phyloP scores from a whole-genome alignment of 805 yeast species.

The Metschnikowia santaceciliae region DNA sequence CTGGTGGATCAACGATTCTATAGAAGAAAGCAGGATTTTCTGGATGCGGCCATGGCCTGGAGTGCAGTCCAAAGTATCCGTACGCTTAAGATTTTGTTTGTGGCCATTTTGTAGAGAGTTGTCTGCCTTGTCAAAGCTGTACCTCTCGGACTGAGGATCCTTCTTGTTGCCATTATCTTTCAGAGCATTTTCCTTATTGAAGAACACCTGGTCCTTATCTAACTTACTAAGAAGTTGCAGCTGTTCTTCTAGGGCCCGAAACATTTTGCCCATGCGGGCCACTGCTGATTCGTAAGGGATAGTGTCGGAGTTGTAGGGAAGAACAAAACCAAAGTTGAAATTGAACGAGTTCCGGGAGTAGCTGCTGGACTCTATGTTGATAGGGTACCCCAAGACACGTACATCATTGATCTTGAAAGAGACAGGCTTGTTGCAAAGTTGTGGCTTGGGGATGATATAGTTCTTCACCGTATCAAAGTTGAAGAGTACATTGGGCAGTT shows the following conservation, averaged over 20 bases:
- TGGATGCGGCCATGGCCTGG: constrained; percentile 37
- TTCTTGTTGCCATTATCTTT: neutral
- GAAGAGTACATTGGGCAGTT: constrained; percentile 35
- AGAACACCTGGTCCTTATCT: constrained; percentile 39
- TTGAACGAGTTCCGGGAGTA: constrained; percentile 90
- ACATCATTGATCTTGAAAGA: constrained; percentile 67
- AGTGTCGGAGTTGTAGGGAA: constrained; percentile 75
- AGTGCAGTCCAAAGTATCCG: constrained; percentile 12
- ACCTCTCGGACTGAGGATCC: constrained; percentile 3
- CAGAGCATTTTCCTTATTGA: constrained; percentile 8
- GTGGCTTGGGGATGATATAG: constrained; percentile 91
- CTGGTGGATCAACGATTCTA: constrained; percentile 80
- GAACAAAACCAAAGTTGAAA: constrained; percentile 90
- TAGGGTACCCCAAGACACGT: constrained; percentile 84
- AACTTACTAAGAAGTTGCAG: constrained; percentile 62
- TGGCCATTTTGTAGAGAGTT: neutral
- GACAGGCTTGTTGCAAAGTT: constrained; percentile 76
- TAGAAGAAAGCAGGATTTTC: constrained; percentile 36
- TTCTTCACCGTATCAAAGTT: constrained; percentile 84
- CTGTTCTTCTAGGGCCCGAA: constrained; percentile 87
- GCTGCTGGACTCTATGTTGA: constrained; percentile 64
- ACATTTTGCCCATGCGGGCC: constrained; percentile 80
- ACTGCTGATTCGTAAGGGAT: constrained; percentile 85
- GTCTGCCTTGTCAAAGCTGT: neutral
- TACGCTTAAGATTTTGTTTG: neutral